Base-by-base conservation (phyloP, 148 eudicot genomes). In the Chenopodium berlandieri region DNA sequence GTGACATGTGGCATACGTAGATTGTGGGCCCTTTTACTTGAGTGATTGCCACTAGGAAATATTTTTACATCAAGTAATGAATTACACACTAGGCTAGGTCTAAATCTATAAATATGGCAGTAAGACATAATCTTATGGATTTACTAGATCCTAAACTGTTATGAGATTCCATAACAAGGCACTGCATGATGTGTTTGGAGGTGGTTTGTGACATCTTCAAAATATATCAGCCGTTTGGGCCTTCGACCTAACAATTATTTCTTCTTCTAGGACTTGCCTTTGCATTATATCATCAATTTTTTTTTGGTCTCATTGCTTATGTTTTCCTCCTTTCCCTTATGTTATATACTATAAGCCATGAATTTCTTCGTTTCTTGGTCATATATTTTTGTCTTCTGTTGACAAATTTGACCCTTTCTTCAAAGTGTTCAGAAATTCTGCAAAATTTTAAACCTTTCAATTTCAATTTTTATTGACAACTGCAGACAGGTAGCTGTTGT, bases 401-500 rank as follows among this genome's bases (percentile, higher is more conserved):
- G 60, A 56, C 17, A 56, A 17, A 13, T 16, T 56, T 56, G 17
- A 2, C 3, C 19, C 16, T 4, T 16, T 32, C 20, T 34, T 5
- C 44, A 40, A 40, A 40, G 44, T 40, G 44, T 17, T 70, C 50
- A 22, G 66, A 20, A 52, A 44, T 23, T 64, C 4, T 64, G 58
- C 40, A 64, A 11, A 44, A 27, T 44, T 64, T 46, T 44, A 8
- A 23, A 65, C 25, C 20, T 23, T 19, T 65, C 56, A 46, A n/a
- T 70, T 44, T 19, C 47, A 16, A 48, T 44, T 63, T 17, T 54
- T 52, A 75, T 75, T 62, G 77, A 23, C 71, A 77, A 71, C 63
- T 84, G 78, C 90, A 90, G 94, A 78, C 90, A 90, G 82, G 92
- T 90, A 32, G 88, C 85, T 44, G 80, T 92, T 63, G 62, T 92